These are phyloP conservation scores for Pleurotus cornucopiae DNA, from an alignment of 768 basidiomycete genomes.

Conservation along the genomic window DNA sequence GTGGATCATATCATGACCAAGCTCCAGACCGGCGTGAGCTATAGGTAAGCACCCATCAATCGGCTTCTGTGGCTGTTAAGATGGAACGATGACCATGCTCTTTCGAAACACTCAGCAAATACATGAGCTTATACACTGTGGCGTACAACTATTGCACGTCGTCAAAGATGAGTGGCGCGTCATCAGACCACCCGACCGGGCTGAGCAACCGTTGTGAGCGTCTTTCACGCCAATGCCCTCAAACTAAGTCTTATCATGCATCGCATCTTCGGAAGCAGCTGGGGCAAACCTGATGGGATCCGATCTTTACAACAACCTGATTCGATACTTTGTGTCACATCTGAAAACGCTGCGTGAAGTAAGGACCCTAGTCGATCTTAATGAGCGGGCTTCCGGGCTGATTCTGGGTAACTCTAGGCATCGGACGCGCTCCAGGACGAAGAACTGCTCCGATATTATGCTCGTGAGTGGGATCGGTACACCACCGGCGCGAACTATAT, in stretches of 20 bases:
- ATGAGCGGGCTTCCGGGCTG: too few species aligned
- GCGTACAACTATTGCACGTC: constrained; percentile 98
- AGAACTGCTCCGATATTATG: constrained; percentile 86
- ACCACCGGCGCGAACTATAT: constrained; percentile 97
- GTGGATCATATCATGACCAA: constrained; percentile 93
- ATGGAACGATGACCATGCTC: background rate
- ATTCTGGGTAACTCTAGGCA: constrained; percentile 39
- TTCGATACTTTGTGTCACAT: constrained; percentile 85
- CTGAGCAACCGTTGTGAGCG: constrained; percentile 67
- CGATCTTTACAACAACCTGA: constrained; percentile 94
- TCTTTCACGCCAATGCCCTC: constrained; percentile 24
- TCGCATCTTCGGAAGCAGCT: constrained; percentile 35
- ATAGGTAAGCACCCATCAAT: constrained; percentile 34
- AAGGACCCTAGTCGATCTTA: constrained; percentile 7
- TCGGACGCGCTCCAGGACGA: constrained; percentile 83
- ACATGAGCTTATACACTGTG: constrained; percentile 88
- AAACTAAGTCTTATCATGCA: constrained; percentile 31
- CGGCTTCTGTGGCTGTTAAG: constrained; percentile 8
- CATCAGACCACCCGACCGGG: constrained; percentile 36
- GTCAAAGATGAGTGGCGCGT: constrained; percentile 64
- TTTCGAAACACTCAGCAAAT: constrained; percentile 41
- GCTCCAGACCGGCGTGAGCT: constrained; percentile 83
- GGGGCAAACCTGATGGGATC: constrained; percentile 97
- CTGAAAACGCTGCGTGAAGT: constrained; percentile 61
- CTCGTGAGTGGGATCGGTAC: constrained; percentile 91